phyloP scores from a whole-genome alignment of 2,329 filamentous ascomycete genomes.

The Fulvia fulva region DNA sequence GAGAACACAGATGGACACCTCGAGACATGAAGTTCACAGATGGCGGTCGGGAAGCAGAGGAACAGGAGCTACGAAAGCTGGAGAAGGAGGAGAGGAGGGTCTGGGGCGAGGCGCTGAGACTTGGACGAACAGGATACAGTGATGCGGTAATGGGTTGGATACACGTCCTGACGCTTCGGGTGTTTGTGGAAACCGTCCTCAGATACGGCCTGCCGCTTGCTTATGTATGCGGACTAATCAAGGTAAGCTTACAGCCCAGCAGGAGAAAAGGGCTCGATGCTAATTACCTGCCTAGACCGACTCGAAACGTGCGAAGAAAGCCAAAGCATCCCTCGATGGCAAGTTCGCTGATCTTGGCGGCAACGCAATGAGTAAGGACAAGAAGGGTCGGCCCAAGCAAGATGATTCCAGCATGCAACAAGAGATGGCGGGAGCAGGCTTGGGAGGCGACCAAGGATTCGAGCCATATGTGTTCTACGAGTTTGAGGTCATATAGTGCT shows the following conservation, averaged over 20 bases:
- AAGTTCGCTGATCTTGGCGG: constrained; percentile 89
- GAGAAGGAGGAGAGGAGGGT: constrained; percentile 83
- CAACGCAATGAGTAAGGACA: constrained; percentile 90
- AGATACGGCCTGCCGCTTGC: constrained; percentile 89
- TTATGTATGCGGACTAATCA: constrained; percentile 78
- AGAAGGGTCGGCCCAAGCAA: constrained; percentile 85
- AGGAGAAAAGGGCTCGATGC: neutral
- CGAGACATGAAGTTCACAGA: constrained; percentile 91
- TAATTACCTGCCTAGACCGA: constrained; percentile 58
- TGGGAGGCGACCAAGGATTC: constrained; percentile 75
- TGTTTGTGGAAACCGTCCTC: constrained; percentile 97
- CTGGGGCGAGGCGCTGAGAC: constrained; percentile 83
- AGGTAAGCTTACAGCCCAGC: constrained; percentile 54
- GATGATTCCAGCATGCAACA: constrained; percentile 76
- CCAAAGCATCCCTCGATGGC: constrained; percentile 63
- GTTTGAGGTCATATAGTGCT: constrained; percentile 64
- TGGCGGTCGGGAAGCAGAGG: constrained; percentile 84
- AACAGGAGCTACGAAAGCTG: constrained; percentile 77
- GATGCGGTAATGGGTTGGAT: constrained; percentile 96
- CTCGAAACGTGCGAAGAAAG: constrained; percentile 75
- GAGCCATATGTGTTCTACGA: constrained; percentile 97
- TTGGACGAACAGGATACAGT: constrained; percentile 89
- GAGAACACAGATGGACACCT: constrained; percentile 91
- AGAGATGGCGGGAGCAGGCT: constrained; percentile 75
- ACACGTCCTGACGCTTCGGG: constrained; percentile 82